Evolutionary conservation across 2,329 filamentous ascomycete genomes (phyloP).

Genomic region (Cladosporium austrohemisphaericum): DNA sequence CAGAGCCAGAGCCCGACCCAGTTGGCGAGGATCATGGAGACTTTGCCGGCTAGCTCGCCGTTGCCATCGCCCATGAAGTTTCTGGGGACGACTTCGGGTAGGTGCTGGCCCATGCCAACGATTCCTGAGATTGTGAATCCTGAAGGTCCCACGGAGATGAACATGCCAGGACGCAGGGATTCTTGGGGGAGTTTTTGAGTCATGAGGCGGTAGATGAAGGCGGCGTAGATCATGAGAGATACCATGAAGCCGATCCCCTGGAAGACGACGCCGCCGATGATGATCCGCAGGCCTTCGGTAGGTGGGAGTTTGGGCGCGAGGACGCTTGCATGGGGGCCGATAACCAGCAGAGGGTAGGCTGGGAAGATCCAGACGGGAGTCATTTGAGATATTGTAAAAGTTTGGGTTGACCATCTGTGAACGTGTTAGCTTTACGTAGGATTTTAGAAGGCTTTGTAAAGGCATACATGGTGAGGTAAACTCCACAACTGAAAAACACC

Average conservation of each 20-base stretch:
- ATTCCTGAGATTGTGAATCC: slow-evolving; percentile 64
- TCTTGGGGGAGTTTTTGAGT: slow-evolving; percentile 79
- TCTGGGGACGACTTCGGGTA: slow-evolving; percentile 46
- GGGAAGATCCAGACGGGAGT: slow-evolving; percentile 87
- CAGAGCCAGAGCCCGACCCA: slow-evolving; percentile 75
- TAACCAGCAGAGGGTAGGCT: slow-evolving; percentile 74
- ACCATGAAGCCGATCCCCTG: slow-evolving; percentile 64
- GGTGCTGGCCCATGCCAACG: slow-evolving; percentile 53
- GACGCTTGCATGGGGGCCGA: slow-evolving; percentile 67
- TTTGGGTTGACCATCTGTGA: slow-evolving; percentile 59
- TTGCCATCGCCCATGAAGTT: slow-evolving; percentile 57
- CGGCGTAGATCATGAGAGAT: slow-evolving; percentile 74
- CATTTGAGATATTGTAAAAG: slow-evolving; percentile 75
- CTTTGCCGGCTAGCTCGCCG: slow-evolving; percentile 51
- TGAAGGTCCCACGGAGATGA: slow-evolving; percentile 75
- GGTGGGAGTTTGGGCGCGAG: slow-evolving; percentile 48
- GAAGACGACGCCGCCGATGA: slow-evolving; percentile 57
- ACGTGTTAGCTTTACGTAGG: slow-evolving; percentile 15
- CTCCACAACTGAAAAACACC: slow-evolving; percentile 62
- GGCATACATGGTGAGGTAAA: slow-evolving; percentile 75
- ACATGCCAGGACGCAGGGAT: slow-evolving; percentile 74
- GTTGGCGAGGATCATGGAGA: slow-evolving; percentile 55
- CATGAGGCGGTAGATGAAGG: slow-evolving; percentile 83
- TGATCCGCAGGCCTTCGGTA: slow-evolving; percentile 48
- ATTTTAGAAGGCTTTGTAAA: slow-evolving; percentile 46